A percentile compares a stretch with the other conserved stretches of the same genome.
These are phyloP conservation scores for Pestalotiopsis sp. DNA, from an alignment of 2,329 filamentous ascomycete genomes.

Conservation along the genomic window DNA sequence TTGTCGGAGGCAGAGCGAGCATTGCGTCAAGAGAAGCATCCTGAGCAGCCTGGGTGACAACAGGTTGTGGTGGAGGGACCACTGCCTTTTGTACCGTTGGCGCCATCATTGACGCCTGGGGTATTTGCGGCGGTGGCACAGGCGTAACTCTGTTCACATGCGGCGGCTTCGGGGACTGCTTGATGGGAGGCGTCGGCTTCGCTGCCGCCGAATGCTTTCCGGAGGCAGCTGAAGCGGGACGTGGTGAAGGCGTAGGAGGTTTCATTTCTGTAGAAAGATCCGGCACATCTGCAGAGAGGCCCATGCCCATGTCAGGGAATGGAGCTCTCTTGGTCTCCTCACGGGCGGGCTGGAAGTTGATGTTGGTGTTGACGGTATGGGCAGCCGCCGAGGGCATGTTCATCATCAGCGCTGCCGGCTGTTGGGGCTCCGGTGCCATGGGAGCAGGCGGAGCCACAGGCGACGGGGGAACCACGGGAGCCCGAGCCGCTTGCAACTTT, in stretches of 20 bases:
- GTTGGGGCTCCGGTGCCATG: conserved; percentile 19
- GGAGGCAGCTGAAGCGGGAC: conserved; percentile 20
- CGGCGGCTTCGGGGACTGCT: conserved; percentile 26
- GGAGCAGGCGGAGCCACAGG: conserved; percentile 17
- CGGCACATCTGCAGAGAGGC: conserved; percentile 34
- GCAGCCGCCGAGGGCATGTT: conserved; percentile 35
- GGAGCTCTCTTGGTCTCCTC: conserved; percentile 51
- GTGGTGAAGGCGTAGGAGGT: conserved; percentile 20
- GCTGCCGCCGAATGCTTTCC: conserved; percentile 17
- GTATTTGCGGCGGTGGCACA: conserved; percentile 28
- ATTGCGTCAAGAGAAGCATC: conserved; percentile 22
- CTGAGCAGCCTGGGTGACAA: conserved; percentile 20
- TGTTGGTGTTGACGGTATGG: conserved; percentile 26
- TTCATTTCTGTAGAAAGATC: conserved; percentile 29
- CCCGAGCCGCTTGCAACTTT: conserved; percentile 32
- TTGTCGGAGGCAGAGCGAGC: conserved; percentile 16
- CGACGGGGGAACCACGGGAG: conserved; percentile 19
- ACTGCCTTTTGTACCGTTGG: conserved; percentile 18
- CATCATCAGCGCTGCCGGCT: conserved; percentile 32
- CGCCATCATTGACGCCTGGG: conserved; percentile 18
- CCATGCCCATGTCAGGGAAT: conserved; percentile 59
- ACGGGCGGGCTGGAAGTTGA: conserved; percentile 34
- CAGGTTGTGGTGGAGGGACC: conserved; percentile 16
- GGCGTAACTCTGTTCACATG: conserved; percentile 26
- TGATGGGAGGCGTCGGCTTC: conserved; percentile 22